These are phyloP conservation scores for Coemansia sp. DNA, from an alignment of 192 early-diverging fungal species.

Conservation along the genomic window DNA sequence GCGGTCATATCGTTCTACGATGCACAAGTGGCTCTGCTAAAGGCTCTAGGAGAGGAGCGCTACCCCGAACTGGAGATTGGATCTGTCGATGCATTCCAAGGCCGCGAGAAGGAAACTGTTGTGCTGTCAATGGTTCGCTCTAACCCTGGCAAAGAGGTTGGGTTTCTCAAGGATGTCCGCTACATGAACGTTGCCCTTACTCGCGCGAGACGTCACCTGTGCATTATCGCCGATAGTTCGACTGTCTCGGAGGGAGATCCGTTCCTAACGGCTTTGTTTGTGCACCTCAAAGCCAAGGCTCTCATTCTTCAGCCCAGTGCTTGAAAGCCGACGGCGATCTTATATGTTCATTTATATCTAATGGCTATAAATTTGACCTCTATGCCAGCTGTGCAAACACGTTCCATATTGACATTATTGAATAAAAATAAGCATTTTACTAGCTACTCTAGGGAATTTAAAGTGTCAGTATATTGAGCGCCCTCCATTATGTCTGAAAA, in stretches of 20 bases:
- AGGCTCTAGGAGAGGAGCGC: conserved; percentile 16
- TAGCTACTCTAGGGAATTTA: no score
- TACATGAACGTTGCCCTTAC: conserved; percentile 88
- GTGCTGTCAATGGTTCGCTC: conserved; percentile 77
- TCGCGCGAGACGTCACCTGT: background rate
- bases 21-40: conserved; percentile 59
- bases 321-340: background rate
- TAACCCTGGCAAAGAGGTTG: conserved; percentile 70
- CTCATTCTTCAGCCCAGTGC: no score
- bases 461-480: no score
- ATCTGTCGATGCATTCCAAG: conserved; percentile 82
- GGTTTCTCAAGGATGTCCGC: conserved; percentile 75
- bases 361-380: background rate
- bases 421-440: no score
- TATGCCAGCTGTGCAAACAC: background rate
- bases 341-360: background rate
- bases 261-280: background rate
- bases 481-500: no score
- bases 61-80: conserved; percentile 69
- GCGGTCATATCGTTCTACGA: conserved; percentile 81
- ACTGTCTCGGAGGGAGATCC: background rate
- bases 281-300: background rate
- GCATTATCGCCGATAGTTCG: background rate
- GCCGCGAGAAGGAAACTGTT: conserved; percentile 83
- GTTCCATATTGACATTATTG: no score